These are phyloP conservation scores for Elongisporangium prolatum DNA, from an alignment of 352 stramenopile species.

Conservation along the genomic window DNA sequence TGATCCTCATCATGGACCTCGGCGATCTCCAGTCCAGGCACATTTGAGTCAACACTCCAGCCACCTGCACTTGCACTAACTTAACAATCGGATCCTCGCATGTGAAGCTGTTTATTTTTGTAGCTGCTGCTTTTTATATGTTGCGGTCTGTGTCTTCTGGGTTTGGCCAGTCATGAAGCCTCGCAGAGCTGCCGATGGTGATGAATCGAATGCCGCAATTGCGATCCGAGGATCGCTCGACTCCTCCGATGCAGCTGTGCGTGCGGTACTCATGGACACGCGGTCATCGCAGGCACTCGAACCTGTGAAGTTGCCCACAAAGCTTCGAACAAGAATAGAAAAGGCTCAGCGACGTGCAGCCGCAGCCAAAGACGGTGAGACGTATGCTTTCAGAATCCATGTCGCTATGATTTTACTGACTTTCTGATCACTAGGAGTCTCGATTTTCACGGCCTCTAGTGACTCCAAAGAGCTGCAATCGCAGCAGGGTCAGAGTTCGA, in stretches of 20 bases:
- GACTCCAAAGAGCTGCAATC: slow-evolving; percentile 14
- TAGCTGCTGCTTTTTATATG: neutral
- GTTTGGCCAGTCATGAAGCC: neutral
- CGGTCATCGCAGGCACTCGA: slow-evolving; percentile 55
- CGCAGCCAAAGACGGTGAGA: slow-evolving; percentile 59
- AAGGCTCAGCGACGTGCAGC: slow-evolving; percentile 54
- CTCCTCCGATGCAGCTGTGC: slow-evolving; percentile 1
- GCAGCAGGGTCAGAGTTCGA: neutral
- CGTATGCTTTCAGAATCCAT: neutral
- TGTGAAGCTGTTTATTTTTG: neutral
- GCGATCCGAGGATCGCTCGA: slow-evolving; percentile 1
- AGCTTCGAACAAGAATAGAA: slow-evolving; percentile 57
- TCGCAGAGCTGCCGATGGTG: neutral
- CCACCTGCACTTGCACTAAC: neutral
- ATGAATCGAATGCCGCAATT: neutral
- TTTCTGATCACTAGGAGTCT: slow-evolving; percentile 23
- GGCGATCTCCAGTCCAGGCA: neutral
- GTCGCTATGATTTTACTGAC: neutral
- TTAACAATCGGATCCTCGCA: neutral
- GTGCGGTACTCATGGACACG: slow-evolving; percentile 36
- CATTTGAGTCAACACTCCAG: neutral
- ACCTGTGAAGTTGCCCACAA: slow-evolving; percentile 47
- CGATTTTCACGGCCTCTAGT: slow-evolving; percentile 37
- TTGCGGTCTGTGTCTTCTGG: neutral
- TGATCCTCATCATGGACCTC: neutral